These are phyloP conservation scores for Myriangium duriaei DNA, from an alignment of 2,329 filamentous ascomycete genomes.

Conservation along the genomic window DNA sequence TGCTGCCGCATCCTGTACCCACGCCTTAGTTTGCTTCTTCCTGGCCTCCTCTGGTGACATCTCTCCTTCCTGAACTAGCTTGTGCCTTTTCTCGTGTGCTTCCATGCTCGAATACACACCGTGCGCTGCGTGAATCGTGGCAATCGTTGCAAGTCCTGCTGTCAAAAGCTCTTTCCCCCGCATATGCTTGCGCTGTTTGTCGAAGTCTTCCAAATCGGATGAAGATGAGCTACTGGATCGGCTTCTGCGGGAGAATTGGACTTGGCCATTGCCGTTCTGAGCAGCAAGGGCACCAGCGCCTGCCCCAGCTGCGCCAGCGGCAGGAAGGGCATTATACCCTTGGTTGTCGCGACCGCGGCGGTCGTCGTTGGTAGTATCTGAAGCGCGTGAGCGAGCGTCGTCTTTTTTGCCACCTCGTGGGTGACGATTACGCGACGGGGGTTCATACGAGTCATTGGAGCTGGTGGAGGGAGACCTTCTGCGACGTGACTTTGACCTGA, in stretches of 20 bases:
- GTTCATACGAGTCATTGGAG: constrained; percentile 40
- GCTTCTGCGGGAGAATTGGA: constrained; percentile 2
- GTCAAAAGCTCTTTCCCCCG: constrained; percentile 54
- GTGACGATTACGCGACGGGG: constrained; percentile 32
- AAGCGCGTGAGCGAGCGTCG: constrained; percentile 25
- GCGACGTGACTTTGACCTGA: constrained; percentile 41
- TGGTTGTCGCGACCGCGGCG: constrained; percentile 22
- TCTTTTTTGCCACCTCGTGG: constrained; percentile 22
- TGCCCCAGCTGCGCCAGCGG: constrained; percentile 28
- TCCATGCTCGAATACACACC: constrained; percentile 51
- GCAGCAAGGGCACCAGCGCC: constrained; percentile 21
- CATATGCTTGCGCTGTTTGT: constrained; percentile 45
- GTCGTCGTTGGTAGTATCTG: constrained; percentile 27
- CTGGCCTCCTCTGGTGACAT: constrained; percentile 50
- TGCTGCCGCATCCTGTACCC: constrained; percentile 52
- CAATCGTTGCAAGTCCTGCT: constrained; percentile 53
- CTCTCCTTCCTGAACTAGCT: constrained; percentile 49
- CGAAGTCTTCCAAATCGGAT: constrained; percentile 44
- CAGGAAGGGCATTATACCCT: constrained; percentile 31
- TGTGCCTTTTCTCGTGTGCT: constrained; percentile 48
- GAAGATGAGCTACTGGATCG: constrained; percentile 24
- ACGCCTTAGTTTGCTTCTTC: constrained; percentile 50
- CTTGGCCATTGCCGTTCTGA: constrained; percentile 10
- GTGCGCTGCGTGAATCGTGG: constrained; percentile 57
- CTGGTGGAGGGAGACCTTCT: constrained; percentile 33